Evolutionary conservation across 2,329 filamentous ascomycete genomes (phyloP).

Genomic region (Chaetothyriales sp.): DNA sequence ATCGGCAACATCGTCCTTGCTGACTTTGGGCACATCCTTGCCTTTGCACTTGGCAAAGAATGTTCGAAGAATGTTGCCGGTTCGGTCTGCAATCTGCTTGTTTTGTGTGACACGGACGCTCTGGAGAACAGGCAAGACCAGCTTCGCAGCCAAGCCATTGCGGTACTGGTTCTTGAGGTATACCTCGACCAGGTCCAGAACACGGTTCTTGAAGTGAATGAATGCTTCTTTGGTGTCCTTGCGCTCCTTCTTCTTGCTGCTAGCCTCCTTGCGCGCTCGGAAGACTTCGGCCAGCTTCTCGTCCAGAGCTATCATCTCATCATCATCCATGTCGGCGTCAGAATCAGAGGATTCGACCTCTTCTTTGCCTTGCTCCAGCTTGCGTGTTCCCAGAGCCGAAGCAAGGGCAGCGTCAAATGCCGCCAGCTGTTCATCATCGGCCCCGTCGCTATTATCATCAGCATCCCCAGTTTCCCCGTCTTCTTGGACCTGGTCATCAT

Average conservation of each 20-base stretch:
- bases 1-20: slow-evolving; percentile 22
- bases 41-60: slow-evolving; percentile 52
- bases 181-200: slow-evolving; percentile 73
- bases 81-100: slow-evolving; percentile 60
- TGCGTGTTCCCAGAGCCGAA: slow-evolving; percentile 58
- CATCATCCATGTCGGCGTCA: slow-evolving; percentile 78
- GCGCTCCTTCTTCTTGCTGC: slow-evolving; percentile 55
- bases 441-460: slow-evolving; percentile 25
- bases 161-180: slow-evolving; percentile 67
- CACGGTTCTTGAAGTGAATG: slow-evolving; percentile 85
- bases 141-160: slow-evolving; percentile 49
- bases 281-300: slow-evolving; percentile 73
- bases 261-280: slow-evolving; percentile 52
- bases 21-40: slow-evolving; percentile 29
- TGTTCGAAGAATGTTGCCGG: slow-evolving; percentile 53
- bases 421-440: slow-evolving; percentile 36
- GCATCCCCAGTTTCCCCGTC: slow-evolving; percentile 25
- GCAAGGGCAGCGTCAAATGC: slow-evolving; percentile 62
- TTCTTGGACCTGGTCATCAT: slow-evolving; percentile 28
- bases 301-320: slow-evolving; percentile 85
- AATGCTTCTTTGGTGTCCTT: slow-evolving; percentile 80
- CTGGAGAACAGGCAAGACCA: slow-evolving; percentile 61
- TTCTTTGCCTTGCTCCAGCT: slow-evolving; percentile 40
- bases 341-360: slow-evolving; percentile 37
- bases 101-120: slow-evolving; percentile 62